These are phyloP conservation scores for Penicillium sp. DNA, from an alignment of 2,329 filamentous ascomycete genomes.

Conservation along the genomic window DNA sequence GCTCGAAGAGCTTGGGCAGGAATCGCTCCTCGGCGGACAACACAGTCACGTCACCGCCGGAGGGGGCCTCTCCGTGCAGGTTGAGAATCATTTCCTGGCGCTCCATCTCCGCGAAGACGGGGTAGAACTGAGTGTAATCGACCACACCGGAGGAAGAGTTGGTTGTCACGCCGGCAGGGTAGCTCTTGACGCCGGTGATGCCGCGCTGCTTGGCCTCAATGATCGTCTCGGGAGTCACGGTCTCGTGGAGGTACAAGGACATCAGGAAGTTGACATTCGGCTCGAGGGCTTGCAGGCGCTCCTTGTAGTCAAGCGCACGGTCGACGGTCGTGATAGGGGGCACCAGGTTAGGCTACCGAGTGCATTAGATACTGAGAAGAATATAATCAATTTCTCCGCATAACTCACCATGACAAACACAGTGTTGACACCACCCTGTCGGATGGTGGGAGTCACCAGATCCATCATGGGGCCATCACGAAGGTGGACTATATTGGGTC, in stretches of 20 bases:
- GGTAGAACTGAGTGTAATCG: slow-evolving; percentile 48
- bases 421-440: slow-evolving; percentile 66
- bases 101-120: slow-evolving; percentile 88
- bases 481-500: slow-evolving; percentile 58
- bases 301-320: slow-evolving; percentile 67
- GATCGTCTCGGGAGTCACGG: slow-evolving; percentile 69
- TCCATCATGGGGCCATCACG: slow-evolving; percentile 67
- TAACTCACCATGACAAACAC: slow-evolving; percentile 55
- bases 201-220: slow-evolving; percentile 71
- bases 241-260: slow-evolving; percentile 69
- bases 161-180: slow-evolving; percentile 54
- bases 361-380: slow-evolving; percentile 18
- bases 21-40: slow-evolving; percentile 75
- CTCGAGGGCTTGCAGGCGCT: slow-evolving; percentile 61
- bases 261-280: slow-evolving; percentile 70
- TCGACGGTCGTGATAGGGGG: slow-evolving; percentile 64
- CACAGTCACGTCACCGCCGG: slow-evolving; percentile 51
- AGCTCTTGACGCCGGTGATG: slow-evolving; percentile 64
- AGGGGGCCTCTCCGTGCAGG: slow-evolving; percentile 74
- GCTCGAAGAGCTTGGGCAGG: slow-evolving; percentile 72
- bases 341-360: slow-evolving; percentile 62
- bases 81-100: slow-evolving; percentile 80
- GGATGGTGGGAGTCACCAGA: slow-evolving; percentile 56
- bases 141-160: slow-evolving; percentile 57
- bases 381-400: slow-evolving; percentile 29